Evolutionary conservation across 192 early-diverging fungal genomes (phyloP).

Genomic region (Coemansia sp.): DNA sequence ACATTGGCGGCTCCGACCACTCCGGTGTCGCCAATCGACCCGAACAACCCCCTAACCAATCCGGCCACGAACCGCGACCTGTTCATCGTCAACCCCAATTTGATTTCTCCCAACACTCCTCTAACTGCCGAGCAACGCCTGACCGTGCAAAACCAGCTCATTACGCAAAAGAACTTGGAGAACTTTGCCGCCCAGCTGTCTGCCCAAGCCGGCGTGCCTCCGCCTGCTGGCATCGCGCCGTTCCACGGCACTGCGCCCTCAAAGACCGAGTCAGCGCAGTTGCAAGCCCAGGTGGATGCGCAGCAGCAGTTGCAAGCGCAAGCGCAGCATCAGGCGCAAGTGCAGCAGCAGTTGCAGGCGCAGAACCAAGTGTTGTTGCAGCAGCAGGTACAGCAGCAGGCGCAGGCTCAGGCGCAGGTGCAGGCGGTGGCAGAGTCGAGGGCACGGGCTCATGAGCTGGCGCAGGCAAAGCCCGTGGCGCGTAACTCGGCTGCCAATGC

Average conservation of each 20-base stretch:
- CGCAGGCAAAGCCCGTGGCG: conserved; percentile 24
- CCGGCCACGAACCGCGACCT: conserved; percentile 47
- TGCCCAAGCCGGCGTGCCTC: conserved; percentile 38
- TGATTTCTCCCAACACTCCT: not conserved
- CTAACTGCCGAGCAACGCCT: conserved; percentile 40
- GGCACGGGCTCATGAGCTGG: conserved; percentile 37
- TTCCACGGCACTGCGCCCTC: conserved; percentile 4
- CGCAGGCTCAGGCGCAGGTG: conserved; percentile 46
- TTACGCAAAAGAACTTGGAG: conserved; percentile 50
- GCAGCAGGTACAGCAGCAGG: conserved; percentile 26
- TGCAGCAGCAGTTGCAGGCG: conserved; percentile 22
- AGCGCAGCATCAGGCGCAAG: conserved; percentile 16
- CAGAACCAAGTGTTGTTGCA: conserved; percentile 32
- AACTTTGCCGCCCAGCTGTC: conserved; percentile 45
- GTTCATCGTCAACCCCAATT: conserved; percentile 30
- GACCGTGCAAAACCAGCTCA: conserved; percentile 51
- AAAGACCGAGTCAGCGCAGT: conserved; percentile 7
- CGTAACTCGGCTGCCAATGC: not conserved
- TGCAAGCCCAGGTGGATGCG: conserved; percentile 19
- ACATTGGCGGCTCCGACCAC: conserved; percentile 20
- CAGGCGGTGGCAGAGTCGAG: conserved; percentile 48
- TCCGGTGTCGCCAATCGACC: conserved; percentile 32
- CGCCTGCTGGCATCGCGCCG: conserved; percentile 44
- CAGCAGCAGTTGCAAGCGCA: conserved; percentile 40
- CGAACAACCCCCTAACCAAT: conserved; percentile 49